These are phyloP conservation scores for Acanthochlamys bracteata DNA, from an alignment of 106 monocot genomes.

Conservation along the genomic window DNA sequence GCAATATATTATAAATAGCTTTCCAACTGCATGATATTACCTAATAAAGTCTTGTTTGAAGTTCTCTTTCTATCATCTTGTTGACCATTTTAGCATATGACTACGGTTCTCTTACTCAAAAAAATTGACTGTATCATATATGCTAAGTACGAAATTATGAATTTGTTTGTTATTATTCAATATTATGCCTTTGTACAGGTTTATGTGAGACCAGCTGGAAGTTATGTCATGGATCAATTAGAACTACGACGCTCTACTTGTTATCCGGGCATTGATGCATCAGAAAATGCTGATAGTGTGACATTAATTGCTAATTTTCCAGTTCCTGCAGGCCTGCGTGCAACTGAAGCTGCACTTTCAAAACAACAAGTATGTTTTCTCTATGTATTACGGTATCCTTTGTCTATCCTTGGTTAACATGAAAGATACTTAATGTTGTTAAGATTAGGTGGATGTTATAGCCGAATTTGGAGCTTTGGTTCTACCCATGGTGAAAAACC, in stretches of 20 bases:
- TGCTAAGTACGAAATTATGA: too few relatives aligned
- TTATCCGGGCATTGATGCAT: slow-evolving; percentile 41
- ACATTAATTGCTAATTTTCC: slow-evolving; percentile 71
- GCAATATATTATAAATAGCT: too few relatives aligned
- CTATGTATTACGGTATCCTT: neutral
- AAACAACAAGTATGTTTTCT: slow-evolving; percentile 46
- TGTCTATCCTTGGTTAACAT: neutral
- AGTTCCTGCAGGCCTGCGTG: slow-evolving; percentile 53
- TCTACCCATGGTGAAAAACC: slow-evolving; percentile 88
- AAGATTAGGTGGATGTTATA: slow-evolving; percentile 49
- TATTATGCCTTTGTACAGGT: too few relatives aligned
- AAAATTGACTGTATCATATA: too few relatives aligned
- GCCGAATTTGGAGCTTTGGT: slow-evolving; percentile 65
- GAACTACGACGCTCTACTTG: slow-evolving; percentile 55
- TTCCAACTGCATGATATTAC: too few relatives aligned
- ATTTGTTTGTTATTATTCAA: too few relatives aligned
- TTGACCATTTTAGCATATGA: too few relatives aligned
- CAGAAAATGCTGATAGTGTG: slow-evolving; percentile 39
- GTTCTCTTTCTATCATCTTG: too few relatives aligned
- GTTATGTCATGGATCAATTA: slow-evolving; percentile 93
- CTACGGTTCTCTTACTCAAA: too few relatives aligned
- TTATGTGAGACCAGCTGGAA: slow-evolving; percentile 95
- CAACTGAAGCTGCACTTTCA: slow-evolving; percentile 57
- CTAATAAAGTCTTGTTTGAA: too few relatives aligned
- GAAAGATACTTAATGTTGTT: too few relatives aligned